Evolutionary conservation across 805 yeast genomes (phyloP).

Genomic region (Candida ponderosae): DNA sequence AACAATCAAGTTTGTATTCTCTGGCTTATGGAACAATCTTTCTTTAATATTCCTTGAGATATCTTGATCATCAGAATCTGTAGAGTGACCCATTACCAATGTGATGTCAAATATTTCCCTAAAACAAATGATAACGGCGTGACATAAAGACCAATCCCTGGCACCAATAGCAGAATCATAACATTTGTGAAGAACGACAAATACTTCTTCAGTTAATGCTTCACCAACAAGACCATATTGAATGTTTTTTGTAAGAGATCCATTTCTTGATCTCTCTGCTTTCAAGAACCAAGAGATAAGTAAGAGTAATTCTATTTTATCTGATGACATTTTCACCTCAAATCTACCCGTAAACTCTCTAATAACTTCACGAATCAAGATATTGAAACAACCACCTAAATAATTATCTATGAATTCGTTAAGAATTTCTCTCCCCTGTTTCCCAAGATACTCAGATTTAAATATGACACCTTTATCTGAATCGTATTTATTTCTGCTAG

Average conservation of each 20-base stretch:
- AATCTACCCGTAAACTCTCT: constrained; percentile 34
- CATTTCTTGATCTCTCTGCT: constrained; percentile 42
- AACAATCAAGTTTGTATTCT: constrained; percentile 46
- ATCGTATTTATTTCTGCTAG: constrained; percentile 20
- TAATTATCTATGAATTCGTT: constrained; percentile 47
- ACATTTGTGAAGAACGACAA: constrained; percentile 37
- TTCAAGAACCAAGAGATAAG: constrained; percentile 70
- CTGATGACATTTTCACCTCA: constrained; percentile 11
- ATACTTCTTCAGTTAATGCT: constrained; percentile 53
- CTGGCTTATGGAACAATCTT: constrained; percentile 63
- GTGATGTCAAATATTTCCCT: constrained; percentile 47
- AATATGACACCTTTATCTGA: constrained; percentile 20
- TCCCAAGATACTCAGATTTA: constrained; percentile 20
- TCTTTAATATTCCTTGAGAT: constrained; percentile 53
- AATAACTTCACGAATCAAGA: constrained; percentile 47
- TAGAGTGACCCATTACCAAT: constrained; percentile 30
- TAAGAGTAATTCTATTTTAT: constrained; percentile 39
- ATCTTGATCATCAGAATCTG: constrained; percentile 38
- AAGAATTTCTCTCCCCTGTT: constrained; percentile 24
- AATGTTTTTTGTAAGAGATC: constrained; percentile 16
- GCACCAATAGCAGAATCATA: constrained; percentile 31
- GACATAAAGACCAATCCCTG: constrained; percentile 52
- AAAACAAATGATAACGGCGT: constrained; percentile 63
- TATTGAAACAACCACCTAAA: constrained; percentile 69
- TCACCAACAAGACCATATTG: constrained; percentile 41